Evolutionary conservation across 371 early-diverging fungal species (phyloP), one percentile per base, ranked within the genome.

Genomic region (Mucor lusitanicus): DNA sequence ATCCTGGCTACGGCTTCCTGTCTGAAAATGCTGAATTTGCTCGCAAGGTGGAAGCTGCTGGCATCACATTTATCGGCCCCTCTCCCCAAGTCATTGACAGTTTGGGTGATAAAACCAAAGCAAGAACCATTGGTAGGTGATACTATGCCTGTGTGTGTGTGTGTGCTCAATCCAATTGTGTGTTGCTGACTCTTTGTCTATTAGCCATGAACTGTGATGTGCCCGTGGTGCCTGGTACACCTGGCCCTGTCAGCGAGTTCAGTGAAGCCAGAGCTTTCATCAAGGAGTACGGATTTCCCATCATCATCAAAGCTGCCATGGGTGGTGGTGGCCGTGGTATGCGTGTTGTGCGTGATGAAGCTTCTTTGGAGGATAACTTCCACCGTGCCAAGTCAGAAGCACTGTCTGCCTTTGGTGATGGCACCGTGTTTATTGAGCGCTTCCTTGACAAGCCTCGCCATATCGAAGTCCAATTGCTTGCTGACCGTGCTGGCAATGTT

Each of bases 281-380:
- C 70, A 71, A 83, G 62, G 85, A 91, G 71, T 78, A 95, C 73
- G 96, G 96, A 0, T 92, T 93, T 78, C 99, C 99, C 0, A 87
- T 99, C 65, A 97, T 99, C 64, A 93, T 98, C 82, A 99, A 99
- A 81, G 96, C 97, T 5, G 94, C 97, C 17, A 94, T 94, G 91
- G 97, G 97, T 44, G 97, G 98, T 61, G 99, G 99, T 74, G 99
- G 99, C 39, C 93, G 97, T 75, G 99, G 98, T 67, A 96, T 99
- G 95, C 90, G 96, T 67, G 94, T 94, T 8, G 95, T 96, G 32
- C 88, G 92, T 63, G 88, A 88, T 54, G 76, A 77, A 32, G 81
- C 77, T 6, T 81, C 88, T 9, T 78, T 96, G 13, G 85, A 82
- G 53, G 86, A 89, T 56, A 82, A 92, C 23, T 97, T 96, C 74